Base-by-base conservation (phyloP, 345 rosid genomes). In the Gossypium australe region DNA sequence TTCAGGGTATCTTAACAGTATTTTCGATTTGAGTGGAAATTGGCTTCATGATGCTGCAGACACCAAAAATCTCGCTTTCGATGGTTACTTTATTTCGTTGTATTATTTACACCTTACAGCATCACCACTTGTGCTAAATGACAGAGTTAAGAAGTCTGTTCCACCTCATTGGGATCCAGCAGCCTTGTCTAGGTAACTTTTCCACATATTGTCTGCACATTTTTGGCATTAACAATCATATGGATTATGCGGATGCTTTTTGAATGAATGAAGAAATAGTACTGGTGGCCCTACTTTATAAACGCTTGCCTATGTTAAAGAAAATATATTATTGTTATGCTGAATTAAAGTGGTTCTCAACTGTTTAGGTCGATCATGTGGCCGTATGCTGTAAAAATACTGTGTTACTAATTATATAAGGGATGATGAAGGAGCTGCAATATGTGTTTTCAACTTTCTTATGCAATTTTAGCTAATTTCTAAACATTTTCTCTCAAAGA, bases 11-110 rank as follows among this genome's bases (percentile, higher is more conserved):
- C 62, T 57, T 57, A 57, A 57, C 62, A 22, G 29, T 20, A 57
- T 57, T 3, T 57, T 57, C 27, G 62, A 57, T 57, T 22, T 57
- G 62, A 57, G 27, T 11, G 62, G 62, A 57, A 27, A 57, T 13
- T 57, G 62, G 62, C 62, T 57, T 57, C 62, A 57, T 22, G 62
- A 57, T 57, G 62, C 62, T 57, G 29, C 62, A 57, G 62, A 22
- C 29, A 57, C 62, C 29, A 57, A 57, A 57, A 57, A 11, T 22
- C 62, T 57, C 10, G 62, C 62, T 57, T 57, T 57, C 13, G 62
- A 57, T 57, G 62, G 62, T 11, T 57, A 57, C 62, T 57, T 57
- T 10, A 57, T 57, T 57, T 57, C 62, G 29, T 57, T 57, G 27
- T 57, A 57, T 57, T 27, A 57, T 57, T 22, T 57, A 57, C 62